phyloP scores from a whole-genome alignment of 2,329 filamentous ascomycete genomes.

The Paecilomyces dactylethromorphus region DNA sequence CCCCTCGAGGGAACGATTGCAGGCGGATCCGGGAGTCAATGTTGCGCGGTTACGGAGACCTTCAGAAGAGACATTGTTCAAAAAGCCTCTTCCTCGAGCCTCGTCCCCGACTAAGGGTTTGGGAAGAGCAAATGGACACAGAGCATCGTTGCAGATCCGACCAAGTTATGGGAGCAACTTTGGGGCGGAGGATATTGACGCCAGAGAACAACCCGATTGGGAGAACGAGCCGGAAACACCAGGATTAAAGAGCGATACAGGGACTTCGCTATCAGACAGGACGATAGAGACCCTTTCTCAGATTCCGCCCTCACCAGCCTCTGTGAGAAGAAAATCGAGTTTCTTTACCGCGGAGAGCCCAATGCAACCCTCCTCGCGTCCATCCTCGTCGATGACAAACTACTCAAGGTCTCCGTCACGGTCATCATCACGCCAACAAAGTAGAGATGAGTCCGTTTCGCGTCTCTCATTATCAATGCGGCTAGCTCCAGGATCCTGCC shows the following conservation, averaged over 20 bases:
- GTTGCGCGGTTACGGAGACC: conserved; percentile 30
- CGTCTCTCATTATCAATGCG: conserved; percentile 24
- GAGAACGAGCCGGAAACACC: conserved; percentile 17
- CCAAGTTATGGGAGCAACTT: conserved; percentile 11
- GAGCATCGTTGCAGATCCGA: conserved; percentile 14
- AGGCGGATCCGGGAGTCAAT: conserved; percentile 33
- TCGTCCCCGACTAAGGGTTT: conserved; percentile 17
- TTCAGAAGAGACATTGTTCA: conserved; percentile 31
- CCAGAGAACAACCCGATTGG: conserved; percentile 5
- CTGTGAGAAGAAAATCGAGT: conserved; percentile 60
- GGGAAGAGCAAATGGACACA: conserved; percentile 11
- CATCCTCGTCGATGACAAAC: conserved; percentile 53
- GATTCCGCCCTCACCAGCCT: conserved; percentile 69
- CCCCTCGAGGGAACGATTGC: conserved; percentile 42
- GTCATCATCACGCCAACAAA: conserved; percentile 42
- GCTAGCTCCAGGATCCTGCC: conserved; percentile 26
- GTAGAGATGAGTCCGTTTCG: conserved; percentile 46
- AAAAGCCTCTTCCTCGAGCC: conserved; percentile 23
- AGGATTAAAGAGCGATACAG: conserved; percentile 16
- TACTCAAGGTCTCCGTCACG: conserved; percentile 32
- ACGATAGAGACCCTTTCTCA: conserved; percentile 78
- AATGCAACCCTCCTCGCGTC: conserved; percentile 56
- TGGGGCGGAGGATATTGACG: conserved; percentile 8
- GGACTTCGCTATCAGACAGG: conserved; percentile 61
- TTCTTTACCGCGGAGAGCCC: conserved; percentile 64